phyloP scores from a whole-genome alignment of 805 yeast species.

The Jamesozyma jinghongensis region DNA sequence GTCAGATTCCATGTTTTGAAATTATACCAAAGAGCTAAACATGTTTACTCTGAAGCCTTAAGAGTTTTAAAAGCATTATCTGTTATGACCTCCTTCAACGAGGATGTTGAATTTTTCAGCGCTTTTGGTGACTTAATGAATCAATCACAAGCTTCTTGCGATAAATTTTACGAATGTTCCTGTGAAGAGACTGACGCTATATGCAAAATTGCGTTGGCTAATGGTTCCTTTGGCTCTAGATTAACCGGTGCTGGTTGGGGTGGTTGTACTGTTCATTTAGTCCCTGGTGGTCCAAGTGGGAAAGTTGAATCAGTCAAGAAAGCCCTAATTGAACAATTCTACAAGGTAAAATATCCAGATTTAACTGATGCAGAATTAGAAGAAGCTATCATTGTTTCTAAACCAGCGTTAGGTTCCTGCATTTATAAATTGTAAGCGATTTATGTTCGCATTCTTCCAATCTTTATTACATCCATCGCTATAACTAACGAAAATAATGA shows the following conservation, averaged over 20 bases:
- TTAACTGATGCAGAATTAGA: constrained; percentile 38
- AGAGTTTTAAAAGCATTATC: constrained; percentile 46
- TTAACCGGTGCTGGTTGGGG: constrained; percentile 81
- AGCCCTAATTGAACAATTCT: constrained; percentile 45
- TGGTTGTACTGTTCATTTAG: constrained; percentile 61
- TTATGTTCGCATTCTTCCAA: background rate
- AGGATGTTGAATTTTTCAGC: constrained; percentile 30
- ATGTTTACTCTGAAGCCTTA: constrained; percentile 51
- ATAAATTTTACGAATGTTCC: constrained; percentile 43
- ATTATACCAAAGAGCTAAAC: constrained; percentile 48
- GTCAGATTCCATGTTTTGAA: constrained; percentile 47
- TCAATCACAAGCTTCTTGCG: constrained; percentile 48
- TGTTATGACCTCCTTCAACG: constrained; percentile 27
- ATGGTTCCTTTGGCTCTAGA: constrained; percentile 58
- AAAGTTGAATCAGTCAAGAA: constrained; percentile 31
- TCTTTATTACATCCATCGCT: background rate
- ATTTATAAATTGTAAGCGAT: constrained; percentile 17
- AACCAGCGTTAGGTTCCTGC: constrained; percentile 47
- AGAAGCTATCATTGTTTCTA: constrained; percentile 46
- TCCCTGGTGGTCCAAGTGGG: constrained; percentile 21
- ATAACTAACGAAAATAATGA: too few relatives aligned
- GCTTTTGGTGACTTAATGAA: constrained; percentile 49
- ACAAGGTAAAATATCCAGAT: constrained; percentile 39
- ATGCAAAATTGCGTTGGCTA: constrained; percentile 42
- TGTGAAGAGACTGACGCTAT: constrained; percentile 45